phyloP scores from a whole-genome alignment of 179 eudicot species.

The Sideroxylon spinosum region DNA sequence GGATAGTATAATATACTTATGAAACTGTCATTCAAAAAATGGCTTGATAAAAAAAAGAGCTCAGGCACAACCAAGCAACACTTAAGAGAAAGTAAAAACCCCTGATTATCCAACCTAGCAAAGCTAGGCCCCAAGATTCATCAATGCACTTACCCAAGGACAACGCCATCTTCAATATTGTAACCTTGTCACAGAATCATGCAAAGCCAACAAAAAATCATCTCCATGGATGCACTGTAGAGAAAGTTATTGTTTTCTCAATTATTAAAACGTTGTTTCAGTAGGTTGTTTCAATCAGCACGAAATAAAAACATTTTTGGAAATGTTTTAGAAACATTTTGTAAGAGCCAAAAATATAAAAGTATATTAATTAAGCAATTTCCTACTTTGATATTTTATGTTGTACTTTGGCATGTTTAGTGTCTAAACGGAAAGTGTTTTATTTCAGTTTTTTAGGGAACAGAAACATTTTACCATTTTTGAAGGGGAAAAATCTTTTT shows the following conservation, averaged over 20 bases:
- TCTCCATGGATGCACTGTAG: neutral
- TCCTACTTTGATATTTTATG: no score
- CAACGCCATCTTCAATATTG: neutral
- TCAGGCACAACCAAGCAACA: neutral
- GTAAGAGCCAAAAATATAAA: no score
- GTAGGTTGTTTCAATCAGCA: neutral
- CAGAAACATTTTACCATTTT: no score
- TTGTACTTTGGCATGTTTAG: no score
- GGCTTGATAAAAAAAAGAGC: no score
- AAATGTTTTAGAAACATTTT: no score
- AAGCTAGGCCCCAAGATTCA: neutral
- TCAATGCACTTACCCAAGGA: neutral
- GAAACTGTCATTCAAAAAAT: no score
- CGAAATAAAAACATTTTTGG: neutral
- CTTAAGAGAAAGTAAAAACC: neutral
- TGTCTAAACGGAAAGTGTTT: no score
- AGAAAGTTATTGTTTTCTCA: neutral
- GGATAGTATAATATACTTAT: no score
- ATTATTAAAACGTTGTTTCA: neutral
- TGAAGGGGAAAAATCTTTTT: no score
- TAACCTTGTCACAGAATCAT: neutral
- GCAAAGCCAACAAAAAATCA: neutral
- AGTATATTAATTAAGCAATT: no score
- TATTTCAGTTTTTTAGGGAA: no score
- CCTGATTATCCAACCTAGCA: neutral